Evolutionary conservation across 805 yeast genomes (phyloP).

Genomic region (Lipomyces starkeyi): DNA sequence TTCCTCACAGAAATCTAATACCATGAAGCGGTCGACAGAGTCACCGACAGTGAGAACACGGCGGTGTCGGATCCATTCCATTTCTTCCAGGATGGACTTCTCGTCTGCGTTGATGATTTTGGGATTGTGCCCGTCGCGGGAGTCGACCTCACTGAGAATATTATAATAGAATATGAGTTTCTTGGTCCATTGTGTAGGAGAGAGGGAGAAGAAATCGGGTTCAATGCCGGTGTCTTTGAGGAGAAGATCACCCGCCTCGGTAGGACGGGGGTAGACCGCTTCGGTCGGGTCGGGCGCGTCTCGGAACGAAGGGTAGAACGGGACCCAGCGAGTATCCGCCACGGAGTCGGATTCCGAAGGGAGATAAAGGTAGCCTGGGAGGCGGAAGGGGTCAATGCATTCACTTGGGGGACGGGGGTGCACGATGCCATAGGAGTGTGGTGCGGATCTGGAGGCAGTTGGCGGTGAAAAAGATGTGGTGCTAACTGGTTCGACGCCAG

Average conservation of each 20-base stretch:
- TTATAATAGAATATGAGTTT: not conserved
- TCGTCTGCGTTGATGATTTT: not conserved
- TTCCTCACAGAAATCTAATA: slow-evolving; percentile 23
- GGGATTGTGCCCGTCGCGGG: not conserved
- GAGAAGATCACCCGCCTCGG: slow-evolving; percentile 1
- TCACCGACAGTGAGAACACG: slow-evolving; percentile 31
- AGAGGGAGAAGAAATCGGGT: slow-evolving; percentile 3
- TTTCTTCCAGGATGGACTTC: not conserved
- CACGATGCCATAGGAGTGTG: not conserved
- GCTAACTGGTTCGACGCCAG: not conserved
- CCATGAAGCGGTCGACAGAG: slow-evolving; percentile 32
- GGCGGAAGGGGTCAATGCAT: slow-evolving; percentile 23
- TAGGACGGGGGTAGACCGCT: slow-evolving; percentile 13
- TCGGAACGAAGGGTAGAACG: slow-evolving; percentile 16
- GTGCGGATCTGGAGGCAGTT: not conserved
- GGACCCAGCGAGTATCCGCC: slow-evolving; percentile 14
- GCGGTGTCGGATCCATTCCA: slow-evolving; percentile 21
- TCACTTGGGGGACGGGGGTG: not conserved
- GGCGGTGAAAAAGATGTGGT: not conserved
- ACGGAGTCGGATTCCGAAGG: not conserved
- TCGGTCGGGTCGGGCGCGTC: slow-evolving; percentile 11
- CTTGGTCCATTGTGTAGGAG: slow-evolving; percentile 6
- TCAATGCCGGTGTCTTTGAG: slow-evolving; percentile 6
- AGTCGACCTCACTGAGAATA: not conserved
- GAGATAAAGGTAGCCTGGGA: slow-evolving; percentile 21